Conservation (phyloP, 1,284 basidiomycete species). For the Bothia castanella region DNA sequence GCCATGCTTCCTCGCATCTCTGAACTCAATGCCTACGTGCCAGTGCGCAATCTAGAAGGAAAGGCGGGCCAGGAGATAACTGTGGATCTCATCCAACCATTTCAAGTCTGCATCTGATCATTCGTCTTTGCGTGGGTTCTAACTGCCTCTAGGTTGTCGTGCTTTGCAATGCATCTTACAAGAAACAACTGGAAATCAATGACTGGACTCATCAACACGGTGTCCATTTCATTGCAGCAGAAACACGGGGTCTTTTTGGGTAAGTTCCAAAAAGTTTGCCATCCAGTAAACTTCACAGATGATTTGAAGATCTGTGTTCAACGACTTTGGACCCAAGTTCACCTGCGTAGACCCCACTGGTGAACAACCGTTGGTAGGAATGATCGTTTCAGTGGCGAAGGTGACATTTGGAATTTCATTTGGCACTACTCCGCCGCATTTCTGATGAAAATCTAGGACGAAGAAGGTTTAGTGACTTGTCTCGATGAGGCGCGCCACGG, state of each 20-base stretch:
- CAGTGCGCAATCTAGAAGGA: constrained; percentile 78
- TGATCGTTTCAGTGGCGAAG: constrained; percentile 91
- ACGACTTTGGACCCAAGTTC: constrained; percentile 94
- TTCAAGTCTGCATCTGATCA: constrained; percentile 58
- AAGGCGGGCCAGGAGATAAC: constrained; percentile 68
- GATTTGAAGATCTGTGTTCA: constrained; percentile 79
- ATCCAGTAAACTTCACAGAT: constrained; percentile 19
- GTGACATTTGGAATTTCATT: constrained; percentile 37
- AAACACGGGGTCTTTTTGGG: constrained; percentile 95
- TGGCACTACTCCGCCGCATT: not conserved
- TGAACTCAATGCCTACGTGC: constrained; percentile 96
- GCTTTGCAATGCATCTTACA: constrained; percentile 72
- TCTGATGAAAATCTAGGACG: constrained; percentile 47
- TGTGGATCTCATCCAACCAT: constrained; percentile 78
- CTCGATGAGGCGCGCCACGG: constrained; percentile 97
- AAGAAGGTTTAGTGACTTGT: constrained; percentile 91
- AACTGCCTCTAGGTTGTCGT: constrained; percentile 76
- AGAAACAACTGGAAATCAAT: constrained; percentile 92
- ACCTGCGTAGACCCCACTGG: constrained; percentile 94
- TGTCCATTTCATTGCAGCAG: constrained; percentile 89
- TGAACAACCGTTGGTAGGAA: constrained; percentile 89
- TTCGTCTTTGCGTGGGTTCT: not conserved
- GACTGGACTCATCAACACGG: constrained; percentile 88
- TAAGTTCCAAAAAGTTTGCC: constrained; percentile 36
- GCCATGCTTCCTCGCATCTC: constrained; percentile 88